A percentile compares a stretch with the other conserved stretches of the same genome.
These are phyloP conservation scores for Suillus variegatus DNA, from an alignment of 768 basidiomycete genomes.

Conservation along the genomic window DNA sequence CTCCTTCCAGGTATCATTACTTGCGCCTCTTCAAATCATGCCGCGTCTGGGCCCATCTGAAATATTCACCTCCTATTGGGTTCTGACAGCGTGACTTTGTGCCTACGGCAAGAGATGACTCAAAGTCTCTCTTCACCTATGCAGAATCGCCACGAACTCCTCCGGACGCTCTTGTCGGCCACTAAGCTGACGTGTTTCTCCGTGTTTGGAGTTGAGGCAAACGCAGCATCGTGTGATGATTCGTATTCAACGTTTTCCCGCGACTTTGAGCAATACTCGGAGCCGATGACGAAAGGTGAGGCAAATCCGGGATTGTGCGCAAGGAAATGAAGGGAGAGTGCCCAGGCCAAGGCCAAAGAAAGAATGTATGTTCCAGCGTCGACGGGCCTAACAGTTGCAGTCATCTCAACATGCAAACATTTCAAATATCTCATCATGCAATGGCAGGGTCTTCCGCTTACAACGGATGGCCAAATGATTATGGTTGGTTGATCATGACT, in stretches of 20 bases:
- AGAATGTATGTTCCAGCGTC: not conserved
- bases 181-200: not conserved
- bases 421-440: too few relatives aligned
- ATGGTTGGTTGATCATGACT: too few relatives aligned
- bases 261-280: not conserved
- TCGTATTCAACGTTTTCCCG: not conserved
- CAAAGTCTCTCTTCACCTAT: not conserved
- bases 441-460: too few relatives aligned
- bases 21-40: not conserved
- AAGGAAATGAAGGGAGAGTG: not conserved
- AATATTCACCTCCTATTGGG: not conserved
- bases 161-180: not conserved
- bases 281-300: not conserved
- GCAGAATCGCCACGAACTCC: not conserved
- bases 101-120: not conserved
- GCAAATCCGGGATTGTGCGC: not conserved
- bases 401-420: too few relatives aligned
- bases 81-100: not conserved
- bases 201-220: not conserved
- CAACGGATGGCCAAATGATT: too few relatives aligned
- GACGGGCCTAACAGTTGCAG: too few relatives aligned
- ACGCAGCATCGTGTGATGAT: not conserved
- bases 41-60: not conserved
- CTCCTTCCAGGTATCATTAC: not conserved
- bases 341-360: not conserved